These are phyloP conservation scores for Heritiera fomes DNA, from an alignment of 345 rosid genomes.

Conservation along the genomic window DNA sequence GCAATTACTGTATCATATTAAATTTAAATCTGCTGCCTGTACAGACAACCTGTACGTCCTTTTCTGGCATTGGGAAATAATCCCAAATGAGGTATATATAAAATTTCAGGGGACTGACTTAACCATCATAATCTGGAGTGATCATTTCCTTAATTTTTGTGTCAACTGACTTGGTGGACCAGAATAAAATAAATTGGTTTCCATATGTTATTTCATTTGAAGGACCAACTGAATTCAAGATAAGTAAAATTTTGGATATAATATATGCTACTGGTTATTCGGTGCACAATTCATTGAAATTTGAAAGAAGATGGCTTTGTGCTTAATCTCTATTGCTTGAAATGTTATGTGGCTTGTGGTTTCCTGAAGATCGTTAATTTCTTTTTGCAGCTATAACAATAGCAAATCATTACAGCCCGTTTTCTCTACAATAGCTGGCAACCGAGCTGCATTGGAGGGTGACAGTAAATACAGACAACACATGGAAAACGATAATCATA, in stretches of 20 bases:
- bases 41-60: neutral
- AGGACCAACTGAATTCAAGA: neutral
- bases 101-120: neutral
- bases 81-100: neutral
- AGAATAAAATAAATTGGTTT: neutral
- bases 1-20: neutral
- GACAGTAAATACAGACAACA: slow-evolving; percentile 37
- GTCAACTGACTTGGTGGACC: neutral
- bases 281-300: neutral
- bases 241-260: neutral
- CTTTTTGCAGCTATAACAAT: slow-evolving; percentile 47
- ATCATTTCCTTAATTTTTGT: neutral
- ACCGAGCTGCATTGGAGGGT: slow-evolving; percentile 33
- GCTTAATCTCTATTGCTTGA: neutral
- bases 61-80: neutral
- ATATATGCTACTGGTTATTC: neutral
- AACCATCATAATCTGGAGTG: neutral
- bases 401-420: slow-evolving; percentile 34
- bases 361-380: slow-evolving; percentile 21
- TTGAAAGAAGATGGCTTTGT: neutral
- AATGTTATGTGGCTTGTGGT: neutral
- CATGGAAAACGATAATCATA: slow-evolving; percentile 13
- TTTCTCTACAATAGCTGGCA: slow-evolving; percentile 32
- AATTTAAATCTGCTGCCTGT: neutral
- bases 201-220: neutral